Conservation (phyloP, 495 filamentous ascomycete species). For the Talaromyces trachyspermus region DNA sequence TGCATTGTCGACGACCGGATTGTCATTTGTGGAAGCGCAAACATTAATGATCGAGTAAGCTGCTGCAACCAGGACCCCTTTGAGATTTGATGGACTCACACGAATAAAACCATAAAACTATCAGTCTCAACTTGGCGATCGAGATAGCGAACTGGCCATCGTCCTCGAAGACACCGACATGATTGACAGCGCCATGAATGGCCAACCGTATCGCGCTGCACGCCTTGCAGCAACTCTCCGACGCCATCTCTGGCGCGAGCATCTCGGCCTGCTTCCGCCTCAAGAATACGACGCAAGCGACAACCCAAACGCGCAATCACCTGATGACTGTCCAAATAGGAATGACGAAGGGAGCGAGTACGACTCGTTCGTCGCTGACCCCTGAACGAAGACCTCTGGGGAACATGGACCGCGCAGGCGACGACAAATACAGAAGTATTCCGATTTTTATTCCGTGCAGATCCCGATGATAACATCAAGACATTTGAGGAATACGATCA, state of each 20-base stretch:
- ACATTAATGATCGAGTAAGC: conserved; percentile 80
- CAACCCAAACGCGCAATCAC: conserved; percentile 77
- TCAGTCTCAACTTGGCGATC: conserved; percentile 76
- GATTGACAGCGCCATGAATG: conserved; percentile 73
- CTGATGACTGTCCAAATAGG: conserved; percentile 65
- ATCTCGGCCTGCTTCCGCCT: conserved; percentile 73
- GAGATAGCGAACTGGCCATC: conserved; percentile 88
- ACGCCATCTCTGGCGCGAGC: conserved; percentile 85
- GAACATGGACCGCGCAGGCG: conserved; percentile 71
- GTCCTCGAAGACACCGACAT: conserved; percentile 79
- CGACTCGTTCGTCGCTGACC: conserved; percentile 76
- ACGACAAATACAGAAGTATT: conserved; percentile 78
- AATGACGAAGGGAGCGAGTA: conserved; percentile 56
- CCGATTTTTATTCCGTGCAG: conserved; percentile 80
- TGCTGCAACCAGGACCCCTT: too few species aligned
- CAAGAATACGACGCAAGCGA: conserved; percentile 63
- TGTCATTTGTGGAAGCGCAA: conserved; percentile 78
- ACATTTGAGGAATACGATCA: conserved; percentile 83
- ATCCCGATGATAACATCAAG: conserved; percentile 84
- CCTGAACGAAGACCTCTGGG: conserved; percentile 76
- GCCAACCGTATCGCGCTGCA: conserved; percentile 63
- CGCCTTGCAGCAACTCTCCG: conserved; percentile 74
- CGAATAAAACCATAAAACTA: too few species aligned
- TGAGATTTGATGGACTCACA: too few species aligned
- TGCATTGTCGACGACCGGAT: conserved; percentile 78